Evolutionary conservation across 345 rosid species (phyloP), one percentile per base, ranked within the genome.

Genomic region (Gossypium rotundifolium): DNA sequence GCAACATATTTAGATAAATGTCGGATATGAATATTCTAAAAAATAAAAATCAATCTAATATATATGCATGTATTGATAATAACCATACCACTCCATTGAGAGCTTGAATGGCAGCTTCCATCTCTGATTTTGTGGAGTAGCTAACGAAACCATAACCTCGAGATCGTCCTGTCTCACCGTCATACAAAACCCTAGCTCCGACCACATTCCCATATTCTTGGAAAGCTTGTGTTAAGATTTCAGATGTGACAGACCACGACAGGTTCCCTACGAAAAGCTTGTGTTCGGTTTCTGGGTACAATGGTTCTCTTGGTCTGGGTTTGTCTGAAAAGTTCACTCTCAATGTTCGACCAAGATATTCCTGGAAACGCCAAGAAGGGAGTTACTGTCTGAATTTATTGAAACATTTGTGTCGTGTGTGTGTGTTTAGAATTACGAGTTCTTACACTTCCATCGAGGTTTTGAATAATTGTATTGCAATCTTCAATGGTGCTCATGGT

Each of bases 371-470:
- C 11, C 25, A 2, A 54, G 18, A n/a, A 11, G 40, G 40, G 40
- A 33, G 40, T 33, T 33, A 33, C 40, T 33, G 1, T 33, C 40
- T 5, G 40, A 33, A n/a, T 2, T 27, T 7, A 12, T 55, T 25
- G 27, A 55, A 55, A 11, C 12, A 22, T 58, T 22, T 3, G 62
- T 58, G 4, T 58, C 33, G 14, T 22, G 14, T 22, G 13, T 20
- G 14, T 22, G 5, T 57, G 14, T 57, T 55, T 22, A 58, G 16
- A 1, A 11, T 11, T n/a, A 54, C 25, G 59, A 18, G 12, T 54
- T 57, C 89, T 81, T 90, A 95, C 99, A 76, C 87, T 86, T 80
- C 98, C 98, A 87, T 90, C 93, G 14, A 95, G 96, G 60, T 95
- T 95, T 54, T 90, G 82, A 53, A 91, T 87, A 38, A 91, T 89